Evolutionary conservation across 768 basidiomycete species (phyloP).

Genomic region (Rhizopogon roseolus): DNA sequence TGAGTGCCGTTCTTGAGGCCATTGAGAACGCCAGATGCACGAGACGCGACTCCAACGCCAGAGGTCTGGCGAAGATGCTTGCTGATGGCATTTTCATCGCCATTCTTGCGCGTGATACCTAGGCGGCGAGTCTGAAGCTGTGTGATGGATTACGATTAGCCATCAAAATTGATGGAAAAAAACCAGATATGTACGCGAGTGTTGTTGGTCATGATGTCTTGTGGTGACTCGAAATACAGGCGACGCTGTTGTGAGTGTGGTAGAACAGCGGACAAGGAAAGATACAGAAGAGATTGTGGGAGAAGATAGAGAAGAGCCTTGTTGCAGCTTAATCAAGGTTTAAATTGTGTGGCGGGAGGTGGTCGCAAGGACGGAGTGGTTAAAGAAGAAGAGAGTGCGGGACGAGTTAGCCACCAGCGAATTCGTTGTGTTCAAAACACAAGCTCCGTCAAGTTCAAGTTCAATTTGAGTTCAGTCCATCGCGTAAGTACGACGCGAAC

Average conservation of each 20-base stretch:
- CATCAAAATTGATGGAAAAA: background rate
- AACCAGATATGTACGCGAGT: slow-evolving; percentile 42
- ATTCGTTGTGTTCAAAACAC: slow-evolving; percentile 16
- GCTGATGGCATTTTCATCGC: slow-evolving; percentile 74
- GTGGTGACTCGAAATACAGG: slow-evolving; percentile 18
- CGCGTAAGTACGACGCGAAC: slow-evolving; percentile 31
- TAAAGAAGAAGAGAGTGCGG: slow-evolving; percentile 15
- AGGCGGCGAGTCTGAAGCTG: slow-evolving; percentile 69
- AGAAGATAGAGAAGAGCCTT: slow-evolving; percentile 28
- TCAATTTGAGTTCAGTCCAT: slow-evolving; percentile 21
- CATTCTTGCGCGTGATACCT: slow-evolving; percentile 64
- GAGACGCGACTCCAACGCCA: slow-evolving; percentile 40
- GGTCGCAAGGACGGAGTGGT: slow-evolving; percentile 15
- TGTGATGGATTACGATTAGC: slow-evolving; percentile 7
- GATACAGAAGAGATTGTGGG: slow-evolving; percentile 25
- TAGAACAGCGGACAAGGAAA: slow-evolving; percentile 7
- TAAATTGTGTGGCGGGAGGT: slow-evolving; percentile 16
- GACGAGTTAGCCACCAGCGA: slow-evolving; percentile 31
- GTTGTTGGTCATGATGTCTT: slow-evolving; percentile 51
- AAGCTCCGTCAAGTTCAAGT: slow-evolving; percentile 11
- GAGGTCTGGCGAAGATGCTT: slow-evolving; percentile 64
- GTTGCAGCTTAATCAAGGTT: slow-evolving; percentile 12
- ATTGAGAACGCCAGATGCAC: slow-evolving; percentile 37
- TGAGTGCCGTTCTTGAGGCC: slow-evolving; percentile 52
- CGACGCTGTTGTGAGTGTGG: slow-evolving; percentile 11